Conservation (phyloP, 257 asterid genomes). For the Salvia miltiorrhiza region DNA sequence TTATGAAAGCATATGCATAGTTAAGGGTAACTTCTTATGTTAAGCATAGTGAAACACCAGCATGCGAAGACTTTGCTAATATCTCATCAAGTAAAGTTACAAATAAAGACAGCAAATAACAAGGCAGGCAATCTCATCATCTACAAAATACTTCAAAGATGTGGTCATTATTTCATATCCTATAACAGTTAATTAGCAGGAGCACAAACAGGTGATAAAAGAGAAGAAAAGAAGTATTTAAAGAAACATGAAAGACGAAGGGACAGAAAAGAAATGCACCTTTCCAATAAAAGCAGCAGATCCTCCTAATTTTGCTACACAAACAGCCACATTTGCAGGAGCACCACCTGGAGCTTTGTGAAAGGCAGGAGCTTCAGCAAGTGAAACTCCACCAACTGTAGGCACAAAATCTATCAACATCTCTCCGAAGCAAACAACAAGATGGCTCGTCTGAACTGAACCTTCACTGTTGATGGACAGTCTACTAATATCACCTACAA, state of each 20-base stretch:
- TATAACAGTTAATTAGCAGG: not conserved
- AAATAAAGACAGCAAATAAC: not conserved
- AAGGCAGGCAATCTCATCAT: constrained; percentile 1
- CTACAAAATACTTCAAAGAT: not conserved
- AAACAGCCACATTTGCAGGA: constrained; percentile 89
- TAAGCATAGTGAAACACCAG: not conserved
- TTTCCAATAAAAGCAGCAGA: constrained; percentile 88
- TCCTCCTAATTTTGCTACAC: constrained; percentile 79
- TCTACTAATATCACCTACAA: constrained; percentile 45
- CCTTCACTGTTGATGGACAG: constrained; percentile 47
- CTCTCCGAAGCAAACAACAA: constrained; percentile 88
- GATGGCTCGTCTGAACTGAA: constrained; percentile 30
- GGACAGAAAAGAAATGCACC: constrained; percentile 34
- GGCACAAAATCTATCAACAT: constrained; percentile 96
- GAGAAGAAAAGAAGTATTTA: not conserved
- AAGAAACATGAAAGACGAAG: not conserved
- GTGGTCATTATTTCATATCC: not conserved
- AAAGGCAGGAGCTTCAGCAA: constrained; percentile 91
- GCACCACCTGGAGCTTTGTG: constrained; percentile 93
- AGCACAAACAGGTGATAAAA: not conserved
- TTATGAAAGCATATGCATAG: not conserved
- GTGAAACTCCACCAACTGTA: constrained; percentile 74
- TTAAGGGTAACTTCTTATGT: not conserved
- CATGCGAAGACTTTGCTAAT: not conserved
- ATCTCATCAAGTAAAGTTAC: not conserved